These are phyloP conservation scores for Picea glauca DNA, from an alignment of 75 land plant genomes.

Conservation along the genomic window DNA sequence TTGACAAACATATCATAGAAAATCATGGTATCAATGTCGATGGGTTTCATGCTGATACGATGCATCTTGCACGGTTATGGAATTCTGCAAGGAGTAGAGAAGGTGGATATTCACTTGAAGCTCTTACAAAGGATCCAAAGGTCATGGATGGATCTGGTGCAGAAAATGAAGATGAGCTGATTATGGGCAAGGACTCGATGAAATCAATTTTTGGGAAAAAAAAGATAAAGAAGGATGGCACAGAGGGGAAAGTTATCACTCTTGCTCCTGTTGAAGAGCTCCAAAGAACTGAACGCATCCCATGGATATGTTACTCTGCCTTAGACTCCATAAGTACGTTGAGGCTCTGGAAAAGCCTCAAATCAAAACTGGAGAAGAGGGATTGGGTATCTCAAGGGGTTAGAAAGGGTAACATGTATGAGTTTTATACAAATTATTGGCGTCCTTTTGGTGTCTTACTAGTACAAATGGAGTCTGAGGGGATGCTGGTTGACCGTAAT, in stretches of 20 bases:
- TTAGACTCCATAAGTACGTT: conserved; percentile 82
- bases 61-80: conserved; percentile 96
- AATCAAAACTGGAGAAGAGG: conserved; percentile 36
- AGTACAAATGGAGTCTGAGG: conserved; percentile 80
- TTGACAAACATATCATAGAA: conserved; percentile 80
- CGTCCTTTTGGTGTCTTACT: conserved; percentile 84
- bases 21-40: conserved; percentile 77
- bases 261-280: conserved; percentile 85
- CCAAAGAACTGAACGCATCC: conserved; percentile 58
- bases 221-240: conserved; percentile 85
- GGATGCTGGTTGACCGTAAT: conserved; percentile 82
- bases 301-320: conserved; percentile 88
- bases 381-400: conserved; percentile 47
- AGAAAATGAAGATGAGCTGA: conserved; percentile 20
- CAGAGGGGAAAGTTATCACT: conserved; percentile 59
- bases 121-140: conserved; percentile 60
- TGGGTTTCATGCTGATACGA: conserved; percentile 95
- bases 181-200: conserved; percentile 77
- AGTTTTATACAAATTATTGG: conserved; percentile 84
- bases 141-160: conserved; percentile 46
- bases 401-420: conserved; percentile 52
- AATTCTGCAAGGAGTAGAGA: conserved; percentile 72
- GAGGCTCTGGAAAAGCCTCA: conserved; percentile 66
- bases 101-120: conserved; percentile 96
- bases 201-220: conserved; percentile 74